Evolutionary conservation across 768 basidiomycete species (phyloP), one percentile per base, ranked within the genome.

Genomic region (Phylloporus sp.): DNA sequence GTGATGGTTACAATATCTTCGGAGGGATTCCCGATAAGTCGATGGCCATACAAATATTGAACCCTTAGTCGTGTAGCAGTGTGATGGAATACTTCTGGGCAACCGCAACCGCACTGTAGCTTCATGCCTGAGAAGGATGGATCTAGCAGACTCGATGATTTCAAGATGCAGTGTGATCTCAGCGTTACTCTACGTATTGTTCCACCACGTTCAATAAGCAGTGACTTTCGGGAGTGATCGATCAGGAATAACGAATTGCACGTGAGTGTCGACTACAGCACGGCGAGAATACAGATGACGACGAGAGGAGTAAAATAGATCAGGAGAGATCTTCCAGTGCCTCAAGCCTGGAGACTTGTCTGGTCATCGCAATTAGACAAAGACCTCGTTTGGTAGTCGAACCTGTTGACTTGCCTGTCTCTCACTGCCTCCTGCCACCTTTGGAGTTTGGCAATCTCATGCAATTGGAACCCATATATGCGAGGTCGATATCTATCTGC

Each of bases 391-490:
- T 10, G 3, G 18, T 22, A 42, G 15, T 16, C 20, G 10, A 11
- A n/a, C 9, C 22, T 20, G 12, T 48, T 11, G 31, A 59, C 63
- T 59, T 52, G 88, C 92, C 81, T 79, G 70, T 98, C 95, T 48
- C 95, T 73, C 32, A 88, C 81, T 4, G 91, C 95, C 71, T 93
- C 91, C 70, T 98, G 92, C 97, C 97, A 99, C 61, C 95, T 76
- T 66, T 94, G 88, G 59, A 97, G 70, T 70, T 88, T 95, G 16
- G 95, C 95, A 53, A 82, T 85, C 74, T 98, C 97, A 63, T 97
- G 81, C 31, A 98, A 75, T 71, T 94, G 91, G 79, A 99, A 99
- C 2, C 97, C 97, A 70, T 97, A 98, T 47, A 98, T 95, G 64
- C 85, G 84, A 28, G 95, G 95, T 48, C 90, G 78, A 69, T 97